Percentiles rank a stretch among this genome's conserved stretches.
phyloP scores from a whole-genome alignment of 306 rosid species.

The Quercus rubra region DNA sequence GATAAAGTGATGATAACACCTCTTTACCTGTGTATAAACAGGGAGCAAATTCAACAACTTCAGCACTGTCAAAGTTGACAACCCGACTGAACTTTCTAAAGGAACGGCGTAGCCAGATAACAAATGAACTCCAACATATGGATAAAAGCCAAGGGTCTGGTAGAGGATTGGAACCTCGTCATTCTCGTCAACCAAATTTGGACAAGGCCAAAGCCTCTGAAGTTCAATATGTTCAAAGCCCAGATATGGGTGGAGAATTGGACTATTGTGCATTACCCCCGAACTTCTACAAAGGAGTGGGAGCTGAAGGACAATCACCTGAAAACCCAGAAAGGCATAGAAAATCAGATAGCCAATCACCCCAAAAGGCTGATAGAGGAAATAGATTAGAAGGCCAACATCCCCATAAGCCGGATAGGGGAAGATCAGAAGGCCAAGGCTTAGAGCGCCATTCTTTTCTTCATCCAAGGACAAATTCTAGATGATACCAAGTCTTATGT shows the following conservation, averaged over 20 bases:
- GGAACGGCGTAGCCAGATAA: slow-evolving; percentile 58
- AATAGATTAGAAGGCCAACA: slow-evolving; percentile 29
- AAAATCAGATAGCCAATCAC: slow-evolving; percentile 53
- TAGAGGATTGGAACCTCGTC: slow-evolving; percentile 39
- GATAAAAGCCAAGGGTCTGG: slow-evolving; percentile 45
- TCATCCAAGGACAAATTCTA: slow-evolving; percentile 22
- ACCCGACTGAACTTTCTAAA: slow-evolving; percentile 78
- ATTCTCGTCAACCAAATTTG: slow-evolving; percentile 13
- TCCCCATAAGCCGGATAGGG: slow-evolving; percentile 48
- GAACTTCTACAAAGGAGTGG: slow-evolving; percentile 28
- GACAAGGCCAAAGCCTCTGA: slow-evolving; percentile 33
- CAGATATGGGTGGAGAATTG: slow-evolving; percentile 31
- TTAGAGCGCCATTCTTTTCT: slow-evolving; percentile 17
- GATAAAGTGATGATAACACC: slow-evolving; percentile 17
- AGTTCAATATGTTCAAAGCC: slow-evolving; percentile 20
- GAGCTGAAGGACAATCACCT: slow-evolving; percentile 37
- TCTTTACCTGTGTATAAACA: slow-evolving; percentile 41
- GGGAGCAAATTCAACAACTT: slow-evolving; percentile 53
- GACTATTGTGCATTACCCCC: slow-evolving; percentile 27
- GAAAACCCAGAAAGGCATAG: slow-evolving; percentile 41
- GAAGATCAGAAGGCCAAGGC: slow-evolving; percentile 53
- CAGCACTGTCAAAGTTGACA: slow-evolving; percentile 76
- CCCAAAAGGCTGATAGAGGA: slow-evolving; percentile 40
- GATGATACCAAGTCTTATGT: slow-evolving; percentile 24
- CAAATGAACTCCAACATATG: slow-evolving; percentile 55